Evolutionary conservation across 768 basidiomycete genomes (phyloP).

Genomic region (Podaxis carcinomalis): DNA sequence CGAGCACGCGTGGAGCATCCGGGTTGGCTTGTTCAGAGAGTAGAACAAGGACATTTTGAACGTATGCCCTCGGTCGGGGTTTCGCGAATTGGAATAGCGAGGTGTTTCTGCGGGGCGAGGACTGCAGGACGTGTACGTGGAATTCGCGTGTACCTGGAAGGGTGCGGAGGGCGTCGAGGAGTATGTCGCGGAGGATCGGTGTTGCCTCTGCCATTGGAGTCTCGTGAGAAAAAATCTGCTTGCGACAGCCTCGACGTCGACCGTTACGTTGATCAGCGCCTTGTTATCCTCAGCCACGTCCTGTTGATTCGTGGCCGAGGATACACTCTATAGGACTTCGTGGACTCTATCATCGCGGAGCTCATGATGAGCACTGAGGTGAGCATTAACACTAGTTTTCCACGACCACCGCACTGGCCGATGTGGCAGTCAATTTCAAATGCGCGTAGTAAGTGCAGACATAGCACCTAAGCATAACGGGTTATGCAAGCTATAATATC

Average conservation of each 20-base stretch:
- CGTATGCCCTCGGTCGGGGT: constrained; percentile 58
- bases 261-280: neutral
- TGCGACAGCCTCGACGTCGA: neutral
- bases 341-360: too few relatives aligned
- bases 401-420: neutral
- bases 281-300: neutral
- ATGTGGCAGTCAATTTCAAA: neutral
- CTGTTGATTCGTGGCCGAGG: neutral
- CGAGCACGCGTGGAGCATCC: constrained; percentile 50
- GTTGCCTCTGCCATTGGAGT: constrained; percentile 6
- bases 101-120: constrained; percentile 61
- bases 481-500: neutral
- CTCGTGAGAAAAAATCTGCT: neutral
- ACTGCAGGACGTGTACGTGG: constrained; percentile 71
- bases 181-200: constrained; percentile 49
- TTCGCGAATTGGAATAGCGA: constrained; percentile 73
- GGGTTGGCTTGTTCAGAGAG: constrained; percentile 52
- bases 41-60: constrained; percentile 76
- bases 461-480: neutral
- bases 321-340: neutral
- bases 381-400: neutral
- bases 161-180: constrained; percentile 50
- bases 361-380: too few relatives aligned
- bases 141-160: constrained; percentile 69
- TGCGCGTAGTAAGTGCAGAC: neutral